Conservation (phyloP, 768 basidiomycete genomes). For the Boletus bicolor region DNA sequence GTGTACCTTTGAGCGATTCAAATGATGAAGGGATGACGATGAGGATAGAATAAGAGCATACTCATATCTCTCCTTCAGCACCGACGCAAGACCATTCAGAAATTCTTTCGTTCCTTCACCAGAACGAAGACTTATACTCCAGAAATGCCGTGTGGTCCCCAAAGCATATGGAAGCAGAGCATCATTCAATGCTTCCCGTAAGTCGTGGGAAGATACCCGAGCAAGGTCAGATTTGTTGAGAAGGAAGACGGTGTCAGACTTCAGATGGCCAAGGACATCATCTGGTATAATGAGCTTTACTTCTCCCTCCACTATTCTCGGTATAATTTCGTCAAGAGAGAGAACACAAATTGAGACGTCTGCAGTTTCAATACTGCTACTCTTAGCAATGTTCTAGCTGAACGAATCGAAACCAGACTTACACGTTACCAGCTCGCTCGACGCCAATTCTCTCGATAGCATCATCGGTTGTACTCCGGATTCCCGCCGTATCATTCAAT, state of each 20-base stretch:
- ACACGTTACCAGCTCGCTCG: constrained; percentile 68
- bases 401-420: constrained; percentile 27
- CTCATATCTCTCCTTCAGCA: constrained; percentile 36
- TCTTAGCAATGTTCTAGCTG: background rate
- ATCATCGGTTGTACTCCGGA: constrained; percentile 61
- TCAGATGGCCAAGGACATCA: constrained; percentile 49
- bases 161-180: constrained; percentile 6
- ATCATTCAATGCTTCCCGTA: constrained; percentile 21
- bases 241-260: constrained; percentile 59
- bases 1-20: constrained; percentile 13
- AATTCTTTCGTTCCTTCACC: constrained; percentile 58
- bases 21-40: background rate
- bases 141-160: constrained; percentile 27
- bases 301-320: background rate
- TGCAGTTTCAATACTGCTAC: constrained; percentile 55
- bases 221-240: constrained; percentile 77
- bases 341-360: constrained; percentile 81
- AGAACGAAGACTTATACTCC: constrained; percentile 62
- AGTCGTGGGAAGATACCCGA: constrained; percentile 1
- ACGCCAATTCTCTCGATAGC: constrained; percentile 81
- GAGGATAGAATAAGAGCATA: constrained; percentile 4
- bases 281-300: constrained; percentile 38
- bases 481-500: constrained; percentile 83
- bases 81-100: constrained; percentile 51
- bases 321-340: constrained; percentile 52